Evolutionary conservation across 1,139 yeast species (phyloP).

Genomic region (Dujonia santamariae): DNA sequence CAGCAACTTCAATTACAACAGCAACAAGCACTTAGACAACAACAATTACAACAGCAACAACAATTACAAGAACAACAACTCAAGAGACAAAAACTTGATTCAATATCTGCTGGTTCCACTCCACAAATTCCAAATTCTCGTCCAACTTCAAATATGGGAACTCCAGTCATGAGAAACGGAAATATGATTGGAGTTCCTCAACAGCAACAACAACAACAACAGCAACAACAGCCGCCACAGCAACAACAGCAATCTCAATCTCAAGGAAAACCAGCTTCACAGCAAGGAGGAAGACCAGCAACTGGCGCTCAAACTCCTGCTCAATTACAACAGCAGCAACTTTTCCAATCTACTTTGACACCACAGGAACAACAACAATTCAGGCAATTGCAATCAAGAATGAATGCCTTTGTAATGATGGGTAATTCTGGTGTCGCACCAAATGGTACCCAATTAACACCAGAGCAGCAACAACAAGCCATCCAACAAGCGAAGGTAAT

Average conservation of each 20-base stretch:
- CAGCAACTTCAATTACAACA: constrained; percentile 5
- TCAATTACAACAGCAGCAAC: constrained; percentile 47
- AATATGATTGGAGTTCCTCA: constrained; percentile 4
- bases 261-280: too few species aligned
- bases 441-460: constrained; percentile 39
- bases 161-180: constrained; percentile 15
- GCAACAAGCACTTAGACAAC: constrained; percentile 1
- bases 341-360: constrained; percentile 39
- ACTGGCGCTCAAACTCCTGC: constrained; percentile 20
- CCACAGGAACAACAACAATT: constrained; percentile 46
- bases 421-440: constrained; percentile 47
- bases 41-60: constrained; percentile 5
- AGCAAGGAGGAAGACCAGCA: constrained; percentile 5
- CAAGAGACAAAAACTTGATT: constrained; percentile 9
- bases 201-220: constrained; percentile 6
- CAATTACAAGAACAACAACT: constrained; percentile 9
- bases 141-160: constrained; percentile 13
- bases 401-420: constrained; percentile 44
- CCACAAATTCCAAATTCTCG: constrained; percentile 11
- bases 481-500: constrained; percentile 41
- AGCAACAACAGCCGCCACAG: constrained; percentile 7
- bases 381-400: constrained; percentile 40
- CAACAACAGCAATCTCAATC: constrained; percentile 7
- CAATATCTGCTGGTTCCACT: constrained; percentile 8
- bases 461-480: constrained; percentile 47